Percentiles rank a stretch among this genome's conserved stretches.
Evolutionary conservation across 345 rosid genomes (phyloP).

Genomic region (Melastoma malabathricum): DNA sequence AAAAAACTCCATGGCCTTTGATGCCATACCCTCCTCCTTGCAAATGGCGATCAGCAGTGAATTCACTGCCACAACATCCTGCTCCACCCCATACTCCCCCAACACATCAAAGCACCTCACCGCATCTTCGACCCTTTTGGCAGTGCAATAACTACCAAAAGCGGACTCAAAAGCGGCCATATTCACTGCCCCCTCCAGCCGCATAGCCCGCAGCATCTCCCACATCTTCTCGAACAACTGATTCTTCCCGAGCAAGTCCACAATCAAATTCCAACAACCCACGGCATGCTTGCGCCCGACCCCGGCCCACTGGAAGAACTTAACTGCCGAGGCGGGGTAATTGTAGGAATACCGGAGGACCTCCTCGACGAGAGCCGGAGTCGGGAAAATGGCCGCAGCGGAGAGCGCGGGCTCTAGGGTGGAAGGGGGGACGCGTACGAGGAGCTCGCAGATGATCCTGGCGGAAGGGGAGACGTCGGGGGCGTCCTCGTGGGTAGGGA

Average conservation of each 20-base stretch:
- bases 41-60: constrained; percentile 38
- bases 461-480: constrained; percentile 20
- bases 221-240: constrained; percentile 41
- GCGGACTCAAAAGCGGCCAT: constrained; percentile 20
- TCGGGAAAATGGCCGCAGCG: constrained; percentile 18
- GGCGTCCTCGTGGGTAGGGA: constrained; percentile 15
- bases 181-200: constrained; percentile 19
- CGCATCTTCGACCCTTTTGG: constrained; percentile 25
- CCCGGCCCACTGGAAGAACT: constrained; percentile 45
- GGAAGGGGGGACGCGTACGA: constrained; percentile 13
- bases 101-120: constrained; percentile 44
- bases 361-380: constrained; percentile 21
- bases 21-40: constrained; percentile 18
- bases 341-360: constrained; percentile 32
- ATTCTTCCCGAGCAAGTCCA: constrained; percentile 48
- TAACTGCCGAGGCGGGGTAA: constrained; percentile 22
- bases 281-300: constrained; percentile 16
- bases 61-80: constrained; percentile 36
- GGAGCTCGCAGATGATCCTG: constrained; percentile 20
- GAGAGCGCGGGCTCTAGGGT: constrained; percentile 26
- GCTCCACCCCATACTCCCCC: constrained; percentile 31
- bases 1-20: constrained; percentile 25
- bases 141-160: constrained; percentile 32
- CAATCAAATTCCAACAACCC: constrained; percentile 39
- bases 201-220: constrained; percentile 45